Conservation (phyloP, 345 rosid species). For the Populus tremula region DNA sequence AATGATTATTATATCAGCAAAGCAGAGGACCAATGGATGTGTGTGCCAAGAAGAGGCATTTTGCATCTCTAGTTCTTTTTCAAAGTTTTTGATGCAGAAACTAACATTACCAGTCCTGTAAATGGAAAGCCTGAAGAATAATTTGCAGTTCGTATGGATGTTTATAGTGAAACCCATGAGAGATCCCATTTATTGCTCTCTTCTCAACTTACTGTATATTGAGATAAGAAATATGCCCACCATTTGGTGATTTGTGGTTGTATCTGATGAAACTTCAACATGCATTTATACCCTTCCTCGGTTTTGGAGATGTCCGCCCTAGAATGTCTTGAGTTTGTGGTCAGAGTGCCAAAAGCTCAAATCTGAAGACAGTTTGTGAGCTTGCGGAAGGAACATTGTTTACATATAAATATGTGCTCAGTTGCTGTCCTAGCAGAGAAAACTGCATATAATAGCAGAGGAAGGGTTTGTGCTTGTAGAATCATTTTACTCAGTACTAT, state of each 20-base stretch:
- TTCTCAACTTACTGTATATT: background rate
- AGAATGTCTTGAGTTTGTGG: background rate
- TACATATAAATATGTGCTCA: background rate
- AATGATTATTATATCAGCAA: background rate
- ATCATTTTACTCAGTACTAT: background rate
- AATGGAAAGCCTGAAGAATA: background rate
- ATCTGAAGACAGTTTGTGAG: background rate
- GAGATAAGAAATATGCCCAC: background rate
- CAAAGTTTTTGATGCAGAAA: background rate
- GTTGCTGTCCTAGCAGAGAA: background rate
- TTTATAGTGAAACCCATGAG: background rate
- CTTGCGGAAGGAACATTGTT: background rate
- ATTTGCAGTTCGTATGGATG: background rate
- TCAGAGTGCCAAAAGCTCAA: background rate
- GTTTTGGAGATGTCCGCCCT: background rate
- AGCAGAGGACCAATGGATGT: background rate
- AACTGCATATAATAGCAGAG: background rate
- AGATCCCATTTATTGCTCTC: background rate
- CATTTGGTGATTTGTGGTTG: background rate
- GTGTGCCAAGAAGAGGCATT: background rate
- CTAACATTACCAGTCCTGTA: background rate
- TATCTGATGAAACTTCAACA: background rate
- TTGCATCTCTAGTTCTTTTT: background rate
- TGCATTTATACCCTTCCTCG: background rate
- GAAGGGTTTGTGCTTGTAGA: background rate